A percentile compares a stretch with the other conserved stretches of the same genome.
phyloP scores from a whole-genome alignment of 148 eudicot genomes.

The Tetragonia tetragonoides region DNA sequence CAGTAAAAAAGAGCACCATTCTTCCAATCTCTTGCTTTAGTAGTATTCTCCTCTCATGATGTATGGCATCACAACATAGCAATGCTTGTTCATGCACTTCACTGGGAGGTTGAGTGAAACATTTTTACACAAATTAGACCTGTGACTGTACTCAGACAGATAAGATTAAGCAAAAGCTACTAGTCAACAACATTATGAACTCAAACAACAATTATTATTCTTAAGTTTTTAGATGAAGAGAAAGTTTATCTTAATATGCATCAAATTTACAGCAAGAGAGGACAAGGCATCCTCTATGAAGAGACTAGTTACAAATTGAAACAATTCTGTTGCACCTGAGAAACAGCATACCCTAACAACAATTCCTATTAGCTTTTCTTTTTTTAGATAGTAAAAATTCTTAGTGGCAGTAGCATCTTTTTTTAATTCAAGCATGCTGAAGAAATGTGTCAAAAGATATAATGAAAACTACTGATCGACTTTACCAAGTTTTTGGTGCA shows the following conservation, averaged over 20 bases:
- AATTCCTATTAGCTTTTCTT: not conserved
- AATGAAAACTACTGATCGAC: not conserved
- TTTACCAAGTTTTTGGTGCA: not conserved
- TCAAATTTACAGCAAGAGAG: too few species aligned
- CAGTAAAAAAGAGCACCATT: slow-evolving; percentile 95
- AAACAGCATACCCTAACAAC: not conserved
- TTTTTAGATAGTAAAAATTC: too few species aligned
- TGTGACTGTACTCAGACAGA: not conserved
- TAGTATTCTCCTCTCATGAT: slow-evolving; percentile 85
- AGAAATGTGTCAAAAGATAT: not conserved
- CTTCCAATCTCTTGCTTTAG: slow-evolving; percentile 96
- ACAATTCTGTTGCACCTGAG: too few species aligned
- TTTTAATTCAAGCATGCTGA: not conserved
- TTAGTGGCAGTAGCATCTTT: not conserved
- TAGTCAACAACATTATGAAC: not conserved
- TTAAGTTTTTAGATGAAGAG: too few species aligned
- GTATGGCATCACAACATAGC: slow-evolving; percentile 81
- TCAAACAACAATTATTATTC: not conserved
- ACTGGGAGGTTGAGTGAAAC: slow-evolving; percentile 37
- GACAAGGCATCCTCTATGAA: too few species aligned
- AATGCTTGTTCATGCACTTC: slow-evolving; percentile 97
- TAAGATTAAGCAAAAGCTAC: not conserved
- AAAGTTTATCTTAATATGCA: too few species aligned
- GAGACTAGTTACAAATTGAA: too few species aligned
- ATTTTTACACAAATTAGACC: slow-evolving; percentile 7